A percentile compares a stretch with the other conserved stretches of the same genome.
Evolutionary conservation across 371 early-diverging fungal genomes (phyloP).

Genomic region (Smittium mucronatum): DNA sequence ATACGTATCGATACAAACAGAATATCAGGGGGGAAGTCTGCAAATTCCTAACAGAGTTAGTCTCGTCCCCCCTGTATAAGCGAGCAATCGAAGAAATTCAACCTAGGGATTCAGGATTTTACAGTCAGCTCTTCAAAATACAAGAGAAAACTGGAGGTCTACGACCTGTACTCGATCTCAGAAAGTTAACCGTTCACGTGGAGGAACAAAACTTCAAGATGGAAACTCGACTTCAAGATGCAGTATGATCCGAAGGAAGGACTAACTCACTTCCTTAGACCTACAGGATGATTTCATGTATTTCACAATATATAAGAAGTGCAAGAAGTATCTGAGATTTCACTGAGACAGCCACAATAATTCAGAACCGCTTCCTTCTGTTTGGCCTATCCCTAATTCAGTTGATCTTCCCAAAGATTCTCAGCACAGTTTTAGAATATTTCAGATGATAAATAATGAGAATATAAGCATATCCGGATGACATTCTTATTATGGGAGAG

Average conservation of each 20-base stretch:
- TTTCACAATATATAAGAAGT: conserved; percentile 22
- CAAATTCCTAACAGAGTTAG: neutral
- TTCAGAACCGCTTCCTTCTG: conserved; percentile 33
- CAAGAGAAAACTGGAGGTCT: conserved; percentile 11
- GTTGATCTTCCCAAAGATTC: conserved; percentile 32
- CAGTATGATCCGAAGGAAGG: conserved; percentile 19
- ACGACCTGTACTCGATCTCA: conserved; percentile 24
- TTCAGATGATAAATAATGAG: conserved; percentile 24
- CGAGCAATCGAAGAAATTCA: conserved; percentile 1
- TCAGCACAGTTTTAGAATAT: conserved; percentile 27
- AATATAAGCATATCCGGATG: conserved; percentile 30
- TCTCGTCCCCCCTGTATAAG: conserved; percentile 3
- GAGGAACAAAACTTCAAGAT: conserved; percentile 17
- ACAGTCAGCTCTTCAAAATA: conserved; percentile 6
- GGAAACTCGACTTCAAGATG: conserved; percentile 25
- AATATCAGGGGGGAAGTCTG: neutral
- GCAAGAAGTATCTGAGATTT: conserved; percentile 32
- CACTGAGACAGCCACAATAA: conserved; percentile 32
- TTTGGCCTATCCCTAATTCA: conserved; percentile 39
- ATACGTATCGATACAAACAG: neutral
- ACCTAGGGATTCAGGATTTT: conserved; percentile 1
- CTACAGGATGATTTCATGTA: conserved; percentile 32
- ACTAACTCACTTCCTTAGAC: conserved; percentile 28
- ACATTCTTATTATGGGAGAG: conserved; percentile 22
- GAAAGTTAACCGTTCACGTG: conserved; percentile 23